Evolutionary conservation across 345 rosid genomes (phyloP).

Genomic region (Lepidium sativum): DNA sequence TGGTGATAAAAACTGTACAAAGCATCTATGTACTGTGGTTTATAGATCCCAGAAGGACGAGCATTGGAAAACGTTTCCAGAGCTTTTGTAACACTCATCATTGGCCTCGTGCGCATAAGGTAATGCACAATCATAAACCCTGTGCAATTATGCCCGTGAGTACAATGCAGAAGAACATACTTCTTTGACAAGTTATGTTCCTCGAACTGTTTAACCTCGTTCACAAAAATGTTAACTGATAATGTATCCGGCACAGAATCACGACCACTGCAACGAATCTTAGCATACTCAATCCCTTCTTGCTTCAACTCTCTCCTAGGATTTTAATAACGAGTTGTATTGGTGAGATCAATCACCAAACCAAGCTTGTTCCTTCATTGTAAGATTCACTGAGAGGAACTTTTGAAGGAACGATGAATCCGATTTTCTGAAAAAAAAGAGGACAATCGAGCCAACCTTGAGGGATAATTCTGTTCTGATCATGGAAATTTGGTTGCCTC

Average conservation of each 20-base stretch:
- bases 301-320: constrained; percentile 43
- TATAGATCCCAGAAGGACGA: constrained; percentile 83
- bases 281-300: constrained; percentile 51
- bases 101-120: constrained; percentile 58
- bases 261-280: constrained; percentile 83
- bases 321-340: constrained; percentile 77
- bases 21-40: constrained; percentile 64
- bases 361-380: not conserved
- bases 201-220: constrained; percentile 65
- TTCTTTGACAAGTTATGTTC: constrained; percentile 40
- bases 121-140: constrained; percentile 87
- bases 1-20: constrained; percentile 68
- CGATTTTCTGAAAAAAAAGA: not conserved
- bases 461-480: not conserved
- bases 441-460: constrained; percentile 14
- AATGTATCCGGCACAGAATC: constrained; percentile 71
- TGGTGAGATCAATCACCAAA: constrained; percentile 79
- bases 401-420: constrained; percentile 6
- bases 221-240: constrained; percentile 64
- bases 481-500: not conserved
- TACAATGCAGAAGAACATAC: constrained; percentile 76
- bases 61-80: constrained; percentile 52
- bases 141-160: constrained; percentile 90
- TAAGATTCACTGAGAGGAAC: constrained; percentile 16
- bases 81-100: constrained; percentile 56